Evolutionary conservation across 192 early-diverging fungal genomes (phyloP), one percentile per base, ranked within the genome.

Genomic region (Coemansia sp.): DNA sequence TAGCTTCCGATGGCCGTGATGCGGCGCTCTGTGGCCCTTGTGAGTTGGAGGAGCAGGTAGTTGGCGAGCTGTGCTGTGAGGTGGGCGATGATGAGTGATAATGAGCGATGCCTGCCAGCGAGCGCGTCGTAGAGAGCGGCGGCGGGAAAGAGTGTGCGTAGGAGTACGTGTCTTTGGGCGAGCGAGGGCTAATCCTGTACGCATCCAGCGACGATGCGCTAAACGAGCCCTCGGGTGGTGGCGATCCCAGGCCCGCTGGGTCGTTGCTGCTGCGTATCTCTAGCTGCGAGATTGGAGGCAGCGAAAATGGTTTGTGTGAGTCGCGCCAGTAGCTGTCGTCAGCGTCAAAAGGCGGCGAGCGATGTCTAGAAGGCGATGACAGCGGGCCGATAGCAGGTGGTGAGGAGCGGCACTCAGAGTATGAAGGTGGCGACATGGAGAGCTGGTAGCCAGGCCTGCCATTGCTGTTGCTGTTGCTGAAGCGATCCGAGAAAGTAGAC

Each of bases 281-380:
- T 48, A 79, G 38, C 60, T 74, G 77, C 21, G 71, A 65, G 45
- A 79, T 79, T 26, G 77, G 65, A 20, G 77, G 77, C 46, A 79
- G 71, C 3, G 58, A 26, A 26, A 45, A 60, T 9, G 18, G 59
- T 9, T 23, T 61, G 73, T 21, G 31, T 0, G 46, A 23, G 55
- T 26, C 59, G 28, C 20, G 60, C 57, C 62, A 71, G 34, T 50
- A 33, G 13, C 39, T 62, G 35, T 62, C 48, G 48, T 7, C 23
- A 51, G 36, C 55, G 16, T 10, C 26, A 13, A 28, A 21, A 11
- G 43, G 34, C 14, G 42, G 46, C 13, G 36, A 48, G 4, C 34
- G 28, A 33, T 69, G 67, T 9, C 31, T 28, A 9, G 51, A 60
- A 50, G 67, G 53, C 26, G 59, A 28, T 38, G 67, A 67, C 23